Base-by-base conservation (phyloP, 2,329 filamentous ascomycete species). In the Nemania sp. region DNA sequence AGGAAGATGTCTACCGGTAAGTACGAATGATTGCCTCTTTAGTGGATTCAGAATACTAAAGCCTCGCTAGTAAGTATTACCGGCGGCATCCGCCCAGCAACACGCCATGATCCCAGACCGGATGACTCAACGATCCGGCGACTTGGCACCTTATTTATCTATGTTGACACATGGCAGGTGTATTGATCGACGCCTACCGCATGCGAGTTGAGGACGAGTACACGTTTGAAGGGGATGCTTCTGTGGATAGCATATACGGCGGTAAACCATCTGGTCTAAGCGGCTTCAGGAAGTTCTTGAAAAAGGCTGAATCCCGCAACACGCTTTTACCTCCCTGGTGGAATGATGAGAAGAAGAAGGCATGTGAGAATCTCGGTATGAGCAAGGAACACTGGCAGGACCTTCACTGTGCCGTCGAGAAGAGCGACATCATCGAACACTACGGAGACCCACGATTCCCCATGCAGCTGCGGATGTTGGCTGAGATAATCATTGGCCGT, bases 391-490 rank as follows among this genome's bases (percentile, higher is more conserved):
- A 59, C 20, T 67, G 54, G 61, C 27, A 41, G 1, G 13, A 61
- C 32, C 67, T 71, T 27, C 43, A 52, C 24, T 32, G 58, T 20
- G 57, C 53, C 20, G 55, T 67, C 6, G 53, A 68, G 41, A 72
- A 72, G 63, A 51, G 54, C 56, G 68, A 69, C 38, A 51, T 72
- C 22, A 65, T 70, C 43, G 77, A 82, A 24, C 78, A 82, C 56
- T 87, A 86, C 55, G 79, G 79, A 2, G 80, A 86, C 56, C 5
- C 61, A 0, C 72, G 71, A 1, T 84, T 86, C 66, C 81, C 84
- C 2, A 84, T 85, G 82, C 82, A 86, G 77, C 75, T 87, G 56
- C 79, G 84, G 15, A 82, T 87, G 80, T 75, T 86, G 22, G 81
- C 77, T 3, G 82, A 86, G 71, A 72, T 72, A 0, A 74, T 85